phyloP scores from a whole-genome alignment of 345 rosid species.

The Aquilaria yunnanensis region DNA sequence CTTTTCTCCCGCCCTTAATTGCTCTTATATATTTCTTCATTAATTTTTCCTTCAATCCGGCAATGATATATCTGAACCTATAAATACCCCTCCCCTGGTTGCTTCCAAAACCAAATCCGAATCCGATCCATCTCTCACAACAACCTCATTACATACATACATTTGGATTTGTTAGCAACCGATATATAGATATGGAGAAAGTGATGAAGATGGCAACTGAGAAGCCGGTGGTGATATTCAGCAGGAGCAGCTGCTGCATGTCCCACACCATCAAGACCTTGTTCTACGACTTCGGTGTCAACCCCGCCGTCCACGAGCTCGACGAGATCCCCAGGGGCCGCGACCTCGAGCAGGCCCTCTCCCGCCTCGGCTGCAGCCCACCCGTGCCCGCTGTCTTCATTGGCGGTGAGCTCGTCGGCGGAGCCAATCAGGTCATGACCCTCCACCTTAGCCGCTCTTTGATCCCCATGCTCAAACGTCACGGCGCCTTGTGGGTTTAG shows the following conservation, averaged over 20 bases:
- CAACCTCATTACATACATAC: no score
- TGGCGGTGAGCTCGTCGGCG: conserved; percentile 80
- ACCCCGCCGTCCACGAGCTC: conserved; percentile 62
- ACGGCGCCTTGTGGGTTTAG: conserved; percentile 89
- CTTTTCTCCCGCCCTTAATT: no score
- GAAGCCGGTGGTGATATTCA: conserved; percentile 87
- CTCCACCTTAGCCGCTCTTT: conserved; percentile 75
- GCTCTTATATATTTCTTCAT: no score
- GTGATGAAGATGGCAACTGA: conserved; percentile 52
- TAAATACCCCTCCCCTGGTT: not conserved
- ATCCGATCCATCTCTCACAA: no score
- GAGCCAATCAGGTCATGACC: conserved; percentile 79
- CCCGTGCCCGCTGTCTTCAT: conserved; percentile 73
- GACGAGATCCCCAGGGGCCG: conserved; percentile 60
- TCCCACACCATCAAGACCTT: conserved; percentile 72
- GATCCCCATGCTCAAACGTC: conserved; percentile 68
- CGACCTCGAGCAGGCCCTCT: conserved; percentile 76
- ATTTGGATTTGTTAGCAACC: no score
- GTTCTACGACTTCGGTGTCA: conserved; percentile 66
- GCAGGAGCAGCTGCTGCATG: conserved; percentile 76
- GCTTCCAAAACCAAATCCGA: not conserved
- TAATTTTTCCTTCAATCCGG: no score
- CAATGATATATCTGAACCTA: no score
- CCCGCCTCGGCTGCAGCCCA: conserved; percentile 60
- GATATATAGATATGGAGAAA: conserved; percentile 49